Percentiles rank a stretch among this genome's conserved stretches.
These are phyloP conservation scores for Colletotrichum eleusines DNA, from an alignment of 2,329 filamentous ascomycete species.

Conservation along the genomic window DNA sequence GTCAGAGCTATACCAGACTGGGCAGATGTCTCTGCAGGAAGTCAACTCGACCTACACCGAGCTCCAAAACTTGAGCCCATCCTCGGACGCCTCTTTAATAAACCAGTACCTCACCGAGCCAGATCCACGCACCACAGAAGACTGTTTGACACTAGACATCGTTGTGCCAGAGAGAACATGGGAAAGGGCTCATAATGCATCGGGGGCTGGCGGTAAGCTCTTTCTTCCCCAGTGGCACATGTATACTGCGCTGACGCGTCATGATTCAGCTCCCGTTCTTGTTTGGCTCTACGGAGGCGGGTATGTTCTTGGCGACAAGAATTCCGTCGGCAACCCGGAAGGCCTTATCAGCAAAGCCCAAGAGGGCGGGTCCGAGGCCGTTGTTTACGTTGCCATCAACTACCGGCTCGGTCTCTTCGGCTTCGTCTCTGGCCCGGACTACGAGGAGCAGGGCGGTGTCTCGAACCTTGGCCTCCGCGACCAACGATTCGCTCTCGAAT, in stretches of 20 bases:
- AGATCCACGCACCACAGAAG: slow-evolving; percentile 45
- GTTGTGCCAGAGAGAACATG: slow-evolving; percentile 53
- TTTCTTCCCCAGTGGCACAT: too few relatives aligned
- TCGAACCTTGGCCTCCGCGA: slow-evolving; percentile 55
- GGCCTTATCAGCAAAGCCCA: slow-evolving; percentile 32
- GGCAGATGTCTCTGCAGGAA: background rate
- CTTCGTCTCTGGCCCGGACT: slow-evolving; percentile 54
- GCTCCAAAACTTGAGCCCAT: background rate
- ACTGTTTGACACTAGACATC: slow-evolving; percentile 58
- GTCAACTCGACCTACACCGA: background rate
- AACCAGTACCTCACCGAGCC: background rate
- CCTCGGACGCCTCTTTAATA: background rate
- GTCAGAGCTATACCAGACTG: background rate
- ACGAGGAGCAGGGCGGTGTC: slow-evolving; percentile 50
- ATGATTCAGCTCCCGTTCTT: slow-evolving; percentile 42
- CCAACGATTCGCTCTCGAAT: slow-evolving; percentile 57
- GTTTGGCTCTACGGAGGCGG: slow-evolving; percentile 54
- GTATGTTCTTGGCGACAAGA: slow-evolving; percentile 50
- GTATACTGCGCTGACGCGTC: background rate
- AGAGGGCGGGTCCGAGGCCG: slow-evolving; percentile 49
- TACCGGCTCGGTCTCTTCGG: slow-evolving; percentile 59
- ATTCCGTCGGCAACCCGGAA: slow-evolving; percentile 52
- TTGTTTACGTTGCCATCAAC: slow-evolving; percentile 57
- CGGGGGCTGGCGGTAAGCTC: background rate
- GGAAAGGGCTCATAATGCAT: slow-evolving; percentile 43